Base-by-base conservation (phyloP, 2,329 filamentous ascomycete species). In the Samsoniella hepiali region DNA sequence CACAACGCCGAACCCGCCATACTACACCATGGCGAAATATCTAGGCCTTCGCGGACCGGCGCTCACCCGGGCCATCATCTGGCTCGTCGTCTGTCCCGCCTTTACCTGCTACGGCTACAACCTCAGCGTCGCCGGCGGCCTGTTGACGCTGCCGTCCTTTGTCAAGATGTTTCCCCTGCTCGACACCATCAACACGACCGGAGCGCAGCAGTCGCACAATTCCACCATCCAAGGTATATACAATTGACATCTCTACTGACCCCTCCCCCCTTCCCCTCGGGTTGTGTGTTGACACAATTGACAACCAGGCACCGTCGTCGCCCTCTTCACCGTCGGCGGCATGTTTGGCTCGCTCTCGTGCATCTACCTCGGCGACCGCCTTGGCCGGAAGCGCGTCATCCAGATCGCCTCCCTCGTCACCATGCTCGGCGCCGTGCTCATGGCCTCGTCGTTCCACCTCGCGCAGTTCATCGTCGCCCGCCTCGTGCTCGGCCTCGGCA, bases 101-200 rank as follows among this genome's bases (percentile, higher is more conserved):
- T 79, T 76, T 64, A 76, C 81, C 64, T 74, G 81, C 31, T 81
- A 82, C 63, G 81, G 81, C 34, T 82, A 83, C 69, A 88, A 91
- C 75, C 86, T 89, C 73, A 85, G 88, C 69, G 87, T 90, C 3
- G 90, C 89, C 77, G 88, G 87, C 44, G 86, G 86, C 63, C 82
- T 93, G 59, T 79, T 93, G 63, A 89, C 87, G 0, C 81, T 91
- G 5, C 75, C 77, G 29, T 78, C 84, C 70, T 84, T 85, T 64
- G 84, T 86, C 61, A 77, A 77, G 22, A 76, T 84, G 65, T 87
- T 87, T 68, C 78, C 71, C 9, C 58, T 69, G 50, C 68, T 86
- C 29, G 67, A 71, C 7, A 85, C 80, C 68, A 85, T 87, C 73
- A 71, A 84, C 64, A 84, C 83, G 0, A 72, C 32, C 17, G 60